Evolutionary conservation across 257 asterid genomes (phyloP).

Genomic region (Coffea eugenioides): DNA sequence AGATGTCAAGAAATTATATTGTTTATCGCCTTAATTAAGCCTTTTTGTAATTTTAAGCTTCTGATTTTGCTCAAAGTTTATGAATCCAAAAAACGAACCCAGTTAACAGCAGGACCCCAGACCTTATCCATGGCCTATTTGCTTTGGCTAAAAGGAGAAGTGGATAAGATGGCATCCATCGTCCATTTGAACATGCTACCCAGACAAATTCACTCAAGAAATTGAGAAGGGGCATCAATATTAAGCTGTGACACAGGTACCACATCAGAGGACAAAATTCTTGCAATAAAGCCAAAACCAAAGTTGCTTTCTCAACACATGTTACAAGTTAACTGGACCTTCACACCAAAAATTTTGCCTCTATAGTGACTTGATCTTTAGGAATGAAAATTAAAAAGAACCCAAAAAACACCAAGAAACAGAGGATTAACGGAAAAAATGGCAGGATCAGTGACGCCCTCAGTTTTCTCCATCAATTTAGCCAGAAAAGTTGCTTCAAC

Average conservation of each 20-base stretch:
- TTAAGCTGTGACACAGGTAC: background rate
- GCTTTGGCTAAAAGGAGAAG: background rate
- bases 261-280: conserved; percentile 10
- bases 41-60: background rate
- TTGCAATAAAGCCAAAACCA: background rate
- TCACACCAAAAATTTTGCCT: background rate
- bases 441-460: conserved; percentile 46
- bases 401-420: background rate
- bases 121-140: background rate
- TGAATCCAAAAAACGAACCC: background rate
- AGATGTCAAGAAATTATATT: background rate
- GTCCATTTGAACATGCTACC: conserved; percentile 12
- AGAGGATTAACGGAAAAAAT: conserved; percentile 32
- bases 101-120: background rate
- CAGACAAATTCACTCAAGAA: background rate
- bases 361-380: conserved; percentile 12
- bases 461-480: conserved; percentile 37
- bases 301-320: background rate
- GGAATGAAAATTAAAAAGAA: background rate
- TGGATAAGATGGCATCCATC: conserved; percentile 41
- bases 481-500: conserved; percentile 33
- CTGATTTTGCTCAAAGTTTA: background rate
- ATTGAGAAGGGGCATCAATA: no score
- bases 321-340: conserved; percentile 10
- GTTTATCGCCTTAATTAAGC: no score